Evolutionary conservation across 2,329 filamentous ascomycete species (phyloP), one percentile per base, ranked within the genome.

Genomic region (Chrysosporium queenslandicum): DNA sequence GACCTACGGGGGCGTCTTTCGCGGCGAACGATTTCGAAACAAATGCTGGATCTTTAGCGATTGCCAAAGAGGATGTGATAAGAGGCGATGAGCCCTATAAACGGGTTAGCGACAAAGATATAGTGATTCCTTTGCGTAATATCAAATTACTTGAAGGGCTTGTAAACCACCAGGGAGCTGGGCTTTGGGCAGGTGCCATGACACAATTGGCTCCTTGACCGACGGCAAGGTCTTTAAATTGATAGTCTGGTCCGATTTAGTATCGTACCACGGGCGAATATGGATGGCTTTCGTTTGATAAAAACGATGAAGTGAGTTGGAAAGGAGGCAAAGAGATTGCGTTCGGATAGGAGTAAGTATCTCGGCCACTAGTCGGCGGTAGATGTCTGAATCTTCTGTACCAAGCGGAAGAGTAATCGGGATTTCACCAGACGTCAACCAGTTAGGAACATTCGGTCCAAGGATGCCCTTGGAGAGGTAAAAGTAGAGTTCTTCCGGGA

Each of bases 401-500:
- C 96, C 92, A 50, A 95, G 74, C 3, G 91, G 92, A n/a, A 91
- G 85, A 48, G 82, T 77, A 48, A 96, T 78, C 27, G 86, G 71
- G 53, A 94, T 79, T 65, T 91, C 83, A 58, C 85, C 82, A 50
- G 87, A 85, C 3, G 87, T 85, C 60, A 95, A 81, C 78, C 83
- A 91, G 65, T 85, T 87, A 11, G 94, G 77, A 34, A 95, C 76
- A 45, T 87, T 81, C 21, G 88, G 77, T 25, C 87, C 82, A 58
- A 97, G 81, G 40, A 96, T 73, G 30, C 88, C 92, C 48, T 80
- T 83, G 54, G 88, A 89, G 46, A 96, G 76, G 66, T 97, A 97
- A 67, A 88, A 86, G 66, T 91, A 90, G 16, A 97, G 75, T 68
- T 98, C 92, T 37, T 89, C 82, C 0, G 92, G 89, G 4, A 98